These are phyloP conservation scores for Penicillium macrosclerotiorum DNA, from an alignment of 495 filamentous ascomycete genomes.

Conservation along the genomic window DNA sequence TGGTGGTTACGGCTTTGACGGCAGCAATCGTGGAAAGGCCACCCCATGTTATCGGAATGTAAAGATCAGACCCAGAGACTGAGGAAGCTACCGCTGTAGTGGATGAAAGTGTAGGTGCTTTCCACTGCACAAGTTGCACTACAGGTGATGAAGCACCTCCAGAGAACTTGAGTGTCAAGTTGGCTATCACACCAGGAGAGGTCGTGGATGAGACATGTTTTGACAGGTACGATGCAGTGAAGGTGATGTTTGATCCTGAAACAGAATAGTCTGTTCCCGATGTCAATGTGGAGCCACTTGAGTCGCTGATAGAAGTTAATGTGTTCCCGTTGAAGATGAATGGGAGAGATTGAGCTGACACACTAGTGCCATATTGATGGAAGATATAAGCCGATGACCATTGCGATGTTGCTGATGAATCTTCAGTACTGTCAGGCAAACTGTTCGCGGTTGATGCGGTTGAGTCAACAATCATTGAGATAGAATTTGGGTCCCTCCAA, in stretches of 20 bases:
- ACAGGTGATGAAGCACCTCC: slow-evolving; percentile 41
- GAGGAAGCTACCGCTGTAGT: slow-evolving; percentile 38
- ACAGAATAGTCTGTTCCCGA: slow-evolving; percentile 46
- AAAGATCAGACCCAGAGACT: slow-evolving; percentile 42
- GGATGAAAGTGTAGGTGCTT: slow-evolving; percentile 38
- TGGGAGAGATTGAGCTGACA: slow-evolving; percentile 40
- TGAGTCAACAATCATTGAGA: slow-evolving; percentile 47
- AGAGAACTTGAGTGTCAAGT: slow-evolving; percentile 52
- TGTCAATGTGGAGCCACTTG: slow-evolving; percentile 29
- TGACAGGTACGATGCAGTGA: slow-evolving; percentile 47
- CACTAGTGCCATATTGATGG: slow-evolving; percentile 47
- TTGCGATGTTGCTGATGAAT: slow-evolving; percentile 43
- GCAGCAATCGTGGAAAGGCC: slow-evolving; percentile 48
- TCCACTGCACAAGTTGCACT: slow-evolving; percentile 51
- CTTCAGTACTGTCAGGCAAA: slow-evolving; percentile 52
- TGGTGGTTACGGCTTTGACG: slow-evolving; percentile 50
- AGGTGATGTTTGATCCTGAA: slow-evolving; percentile 42
- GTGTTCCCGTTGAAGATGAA: slow-evolving; percentile 57
- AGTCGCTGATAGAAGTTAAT: slow-evolving; percentile 42
- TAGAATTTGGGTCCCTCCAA: slow-evolving; percentile 51
- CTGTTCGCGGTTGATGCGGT: slow-evolving; percentile 45
- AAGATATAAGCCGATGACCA: slow-evolving; percentile 53
- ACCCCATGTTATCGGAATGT: slow-evolving; percentile 52
- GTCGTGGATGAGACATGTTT: slow-evolving; percentile 37
- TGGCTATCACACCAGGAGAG: slow-evolving; percentile 44